These are phyloP conservation scores for Metarhizium brunneum DNA, from an alignment of 2,329 filamentous ascomycete species.

Conservation along the genomic window DNA sequence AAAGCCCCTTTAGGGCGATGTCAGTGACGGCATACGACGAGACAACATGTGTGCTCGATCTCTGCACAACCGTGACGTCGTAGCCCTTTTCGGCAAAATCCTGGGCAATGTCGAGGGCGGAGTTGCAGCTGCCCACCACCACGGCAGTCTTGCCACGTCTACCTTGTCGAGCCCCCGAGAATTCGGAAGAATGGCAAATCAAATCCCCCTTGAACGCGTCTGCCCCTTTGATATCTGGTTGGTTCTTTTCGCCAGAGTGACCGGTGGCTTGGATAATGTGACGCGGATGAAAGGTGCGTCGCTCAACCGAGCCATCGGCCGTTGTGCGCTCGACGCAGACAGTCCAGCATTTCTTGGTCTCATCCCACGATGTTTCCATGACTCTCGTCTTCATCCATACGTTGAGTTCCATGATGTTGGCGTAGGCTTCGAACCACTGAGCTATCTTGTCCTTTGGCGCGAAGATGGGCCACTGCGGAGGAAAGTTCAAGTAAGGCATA, in stretches of 20 bases:
- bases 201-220: slow-evolving; percentile 48
- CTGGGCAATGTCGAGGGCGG: slow-evolving; percentile 59
- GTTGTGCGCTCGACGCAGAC: slow-evolving; percentile 41
- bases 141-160: slow-evolving; percentile 48
- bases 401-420: slow-evolving; percentile 55
- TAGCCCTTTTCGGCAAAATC: slow-evolving; percentile 59
- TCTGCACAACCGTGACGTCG: slow-evolving; percentile 60
- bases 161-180: slow-evolving; percentile 39
- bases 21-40: slow-evolving; percentile 43
- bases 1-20: slow-evolving; percentile 42
- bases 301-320: slow-evolving; percentile 36
- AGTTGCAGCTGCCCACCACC: slow-evolving; percentile 61
- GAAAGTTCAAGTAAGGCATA: slow-evolving; percentile 57
- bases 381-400: slow-evolving; percentile 52
- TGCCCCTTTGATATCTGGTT: slow-evolving; percentile 48
- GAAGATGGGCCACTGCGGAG: slow-evolving; percentile 57
- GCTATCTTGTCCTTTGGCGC: slow-evolving; percentile 64
- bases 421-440: slow-evolving; percentile 60
- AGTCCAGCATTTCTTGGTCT: slow-evolving; percentile 41
- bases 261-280: slow-evolving; percentile 61
- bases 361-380: slow-evolving; percentile 38
- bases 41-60: slow-evolving; percentile 55
- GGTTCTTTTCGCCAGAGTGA: slow-evolving; percentile 56
- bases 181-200: slow-evolving; percentile 54
- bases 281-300: slow-evolving; percentile 47